These are phyloP conservation scores for Ogataea chonburiensis DNA, from an alignment of 805 yeast genomes.

Conservation along the genomic window DNA sequence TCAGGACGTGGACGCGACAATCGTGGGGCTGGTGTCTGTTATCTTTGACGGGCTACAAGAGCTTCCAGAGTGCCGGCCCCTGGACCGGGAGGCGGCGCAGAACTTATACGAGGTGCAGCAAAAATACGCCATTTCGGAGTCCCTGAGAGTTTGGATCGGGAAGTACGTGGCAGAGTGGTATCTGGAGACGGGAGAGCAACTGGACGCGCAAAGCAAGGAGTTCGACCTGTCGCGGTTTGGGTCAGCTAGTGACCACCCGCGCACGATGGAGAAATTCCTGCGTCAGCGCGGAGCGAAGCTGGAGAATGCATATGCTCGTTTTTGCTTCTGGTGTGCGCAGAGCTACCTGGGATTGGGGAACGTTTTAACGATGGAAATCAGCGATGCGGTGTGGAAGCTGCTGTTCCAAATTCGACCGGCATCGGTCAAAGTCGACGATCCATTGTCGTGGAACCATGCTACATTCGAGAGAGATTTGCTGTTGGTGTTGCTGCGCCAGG, in stretches of 20 bases:
- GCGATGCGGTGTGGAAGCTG: constrained; percentile 1
- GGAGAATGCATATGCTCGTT: background rate
- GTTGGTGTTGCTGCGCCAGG: background rate
- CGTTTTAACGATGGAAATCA: background rate
- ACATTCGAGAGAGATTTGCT: background rate
- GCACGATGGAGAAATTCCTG: background rate
- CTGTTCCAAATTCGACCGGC: background rate
- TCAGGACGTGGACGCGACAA: background rate
- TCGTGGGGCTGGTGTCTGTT: constrained; percentile 13
- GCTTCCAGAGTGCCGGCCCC: background rate
- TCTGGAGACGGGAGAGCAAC: constrained; percentile 26
- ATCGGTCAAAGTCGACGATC: background rate
- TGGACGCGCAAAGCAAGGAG: constrained; percentile 19
- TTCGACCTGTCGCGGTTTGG: constrained; percentile 15
- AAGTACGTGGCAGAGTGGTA: constrained; percentile 32
- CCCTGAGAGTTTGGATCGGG: constrained; percentile 34
- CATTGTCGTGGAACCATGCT: constrained; percentile 1
- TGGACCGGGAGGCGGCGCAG: constrained; percentile 14
- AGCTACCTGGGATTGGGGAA: too few relatives aligned
- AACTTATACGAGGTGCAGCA: constrained; percentile 22
- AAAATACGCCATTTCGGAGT: constrained; percentile 8
- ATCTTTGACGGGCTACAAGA: constrained; percentile 8
- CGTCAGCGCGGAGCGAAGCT: background rate
- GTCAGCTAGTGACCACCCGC: background rate
- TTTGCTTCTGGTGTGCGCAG: background rate